Evolutionary conservation across 2,329 filamentous ascomycete species (phyloP), one percentile per base, ranked within the genome.

Genomic region (Colletotrichum sp.): DNA sequence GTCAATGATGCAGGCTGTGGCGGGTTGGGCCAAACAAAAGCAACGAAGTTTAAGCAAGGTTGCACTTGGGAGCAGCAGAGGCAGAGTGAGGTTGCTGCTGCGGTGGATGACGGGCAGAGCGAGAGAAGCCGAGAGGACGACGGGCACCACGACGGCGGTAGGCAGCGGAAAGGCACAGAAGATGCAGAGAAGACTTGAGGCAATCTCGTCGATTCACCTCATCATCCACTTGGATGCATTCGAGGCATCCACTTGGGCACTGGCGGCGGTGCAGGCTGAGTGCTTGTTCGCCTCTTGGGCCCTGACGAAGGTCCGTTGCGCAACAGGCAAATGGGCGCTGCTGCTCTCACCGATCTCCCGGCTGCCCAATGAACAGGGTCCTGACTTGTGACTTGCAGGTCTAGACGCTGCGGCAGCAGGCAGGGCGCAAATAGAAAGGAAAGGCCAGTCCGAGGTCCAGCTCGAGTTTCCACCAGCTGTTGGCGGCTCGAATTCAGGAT

Each of bases 181-280:
- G 36, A 49, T 55, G 68, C 68, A 66, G 60, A 75, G 52, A 71
- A 39, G 32, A 28, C 60, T 49, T 4, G 68, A 75, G 32, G 18
- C 13, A 30, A 24, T 21, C 66, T 44, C 67, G 36, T 44, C n/a
- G 30, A 44, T 71, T 52, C 69, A 67, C 30, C 69, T 52, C 69
- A 67, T 39, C 69, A 55, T 39, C 52, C 68, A 66, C 72, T 52
- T 39, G 60, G n/a, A 30, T 75, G 72, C 69, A 67, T 72, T 32
- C 52, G 63, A 63, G 32, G 69, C 72, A 75, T 72, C 72, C 72
- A 75, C 72, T 75, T 68, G 69, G 72, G 72, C 72, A 39, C 44
- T 32, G 59, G 30, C 26, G 44, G 36, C 69, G 66, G 44, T 70
- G 67, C 57, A 55, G 39, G 59, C 72, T 59, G 60, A 52, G 59